Conservation (phyloP, 2,329 filamentous ascomycete genomes). For the Dothistroma pini region DNA sequence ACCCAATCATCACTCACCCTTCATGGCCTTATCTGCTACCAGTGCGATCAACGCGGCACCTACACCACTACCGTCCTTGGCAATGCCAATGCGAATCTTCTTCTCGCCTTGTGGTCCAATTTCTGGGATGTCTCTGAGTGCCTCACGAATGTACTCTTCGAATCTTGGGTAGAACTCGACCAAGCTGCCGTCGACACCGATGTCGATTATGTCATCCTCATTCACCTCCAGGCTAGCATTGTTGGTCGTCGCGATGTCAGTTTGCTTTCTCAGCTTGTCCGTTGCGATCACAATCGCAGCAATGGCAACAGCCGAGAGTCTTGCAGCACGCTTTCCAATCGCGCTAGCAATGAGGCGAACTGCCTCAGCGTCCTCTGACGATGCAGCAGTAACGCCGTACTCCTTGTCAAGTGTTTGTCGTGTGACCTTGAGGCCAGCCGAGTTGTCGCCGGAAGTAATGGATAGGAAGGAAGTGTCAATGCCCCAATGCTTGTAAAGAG, state of each 20-base stretch:
- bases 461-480: constrained; percentile 89
- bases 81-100: constrained; percentile 88
- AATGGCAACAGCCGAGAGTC: constrained; percentile 82
- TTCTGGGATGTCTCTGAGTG: constrained; percentile 68
- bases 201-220: constrained; percentile 72
- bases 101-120: constrained; percentile 77
- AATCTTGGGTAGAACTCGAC: constrained; percentile 97
- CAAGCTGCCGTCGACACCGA: constrained; percentile 90
- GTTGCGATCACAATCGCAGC: constrained; percentile 80
- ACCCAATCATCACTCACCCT: constrained; percentile 20
- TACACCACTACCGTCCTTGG: constrained; percentile 94
- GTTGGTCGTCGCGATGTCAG: constrained; percentile 31
- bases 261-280: constrained; percentile 57
- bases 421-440: constrained; percentile 65
- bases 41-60: constrained; percentile 92
- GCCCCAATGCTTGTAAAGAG: constrained; percentile 77
- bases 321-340: constrained; percentile 81
- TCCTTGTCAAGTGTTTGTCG: constrained; percentile 74
- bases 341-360: constrained; percentile 80
- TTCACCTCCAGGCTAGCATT: constrained; percentile 33
- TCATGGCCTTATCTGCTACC: constrained; percentile 63
- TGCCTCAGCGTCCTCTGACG: constrained; percentile 78
- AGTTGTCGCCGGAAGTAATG: constrained; percentile 76
- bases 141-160: constrained; percentile 81
- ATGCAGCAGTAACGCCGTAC: constrained; percentile 71